Percentiles rank a stretch among this genome's conserved stretches.
phyloP scores from a whole-genome alignment of 164 flowering plant genomes.

The Platanus orientalis region DNA sequence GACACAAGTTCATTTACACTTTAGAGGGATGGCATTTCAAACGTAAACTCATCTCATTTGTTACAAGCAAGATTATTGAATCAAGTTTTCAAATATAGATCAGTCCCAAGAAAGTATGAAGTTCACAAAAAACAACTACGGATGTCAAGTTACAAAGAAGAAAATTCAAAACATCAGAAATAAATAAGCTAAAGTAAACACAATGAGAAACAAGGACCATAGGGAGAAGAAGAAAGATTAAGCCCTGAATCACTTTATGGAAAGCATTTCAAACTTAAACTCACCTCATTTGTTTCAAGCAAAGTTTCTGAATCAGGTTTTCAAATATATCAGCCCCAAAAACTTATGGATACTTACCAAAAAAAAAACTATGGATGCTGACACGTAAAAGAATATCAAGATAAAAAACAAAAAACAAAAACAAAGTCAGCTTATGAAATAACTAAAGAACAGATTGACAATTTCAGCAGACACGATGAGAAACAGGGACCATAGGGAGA shows the following conservation, averaged over 20 bases:
- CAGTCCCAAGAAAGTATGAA: too few relatives aligned
- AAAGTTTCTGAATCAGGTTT: not conserved
- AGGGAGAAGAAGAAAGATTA: too few relatives aligned
- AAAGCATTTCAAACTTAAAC: not conserved
- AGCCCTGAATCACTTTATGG: too few relatives aligned
- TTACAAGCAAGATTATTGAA: not conserved
- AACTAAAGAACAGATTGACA: too few relatives aligned
- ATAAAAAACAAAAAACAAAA: too few relatives aligned
- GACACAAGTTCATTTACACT: not conserved
- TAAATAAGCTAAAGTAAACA: slow-evolving; percentile 10
- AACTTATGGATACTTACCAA: too few relatives aligned
- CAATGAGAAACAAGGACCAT: slow-evolving; percentile 1
- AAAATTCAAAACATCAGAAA: too few relatives aligned
- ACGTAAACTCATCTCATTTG: not conserved
- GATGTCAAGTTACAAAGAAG: not conserved
- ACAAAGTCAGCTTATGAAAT: too few relatives aligned
- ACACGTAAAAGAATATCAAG: not conserved
- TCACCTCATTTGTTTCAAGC: not conserved
- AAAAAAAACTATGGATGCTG: not conserved
- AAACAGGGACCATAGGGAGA: not conserved
- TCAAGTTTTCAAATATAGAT: not conserved
- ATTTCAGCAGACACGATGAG: slow-evolving; percentile 9
- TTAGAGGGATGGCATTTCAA: not conserved
- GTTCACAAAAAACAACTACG: too few relatives aligned
- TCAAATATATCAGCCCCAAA: not conserved